A percentile compares a stretch with the other conserved stretches of the same genome.
Evolutionary conservation across 2,329 filamentous ascomycete species (phyloP).

Genomic region (Calonectria naviculata): DNA sequence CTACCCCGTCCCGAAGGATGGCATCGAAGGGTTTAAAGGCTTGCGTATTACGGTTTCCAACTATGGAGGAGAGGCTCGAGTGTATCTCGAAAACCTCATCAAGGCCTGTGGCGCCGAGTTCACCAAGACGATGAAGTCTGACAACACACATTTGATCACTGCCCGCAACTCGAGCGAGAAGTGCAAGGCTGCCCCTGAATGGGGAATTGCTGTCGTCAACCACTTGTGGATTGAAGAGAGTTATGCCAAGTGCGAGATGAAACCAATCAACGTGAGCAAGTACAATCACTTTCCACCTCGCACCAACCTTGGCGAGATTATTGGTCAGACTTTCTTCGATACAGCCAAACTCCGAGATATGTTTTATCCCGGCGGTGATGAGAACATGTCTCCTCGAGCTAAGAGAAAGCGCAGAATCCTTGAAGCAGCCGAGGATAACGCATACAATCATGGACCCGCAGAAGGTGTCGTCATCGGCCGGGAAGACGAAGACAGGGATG

Average conservation of each 20-base stretch:
- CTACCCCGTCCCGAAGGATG: slow-evolving; percentile 83
- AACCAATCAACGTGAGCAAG: slow-evolving; percentile 76
- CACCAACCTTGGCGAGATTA: slow-evolving; percentile 92
- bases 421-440: slow-evolving; percentile 63
- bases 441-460: slow-evolving; percentile 57
- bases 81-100: slow-evolving; percentile 94
- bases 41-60: slow-evolving; percentile 92
- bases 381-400: slow-evolving; percentile 53
- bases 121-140: slow-evolving; percentile 93
- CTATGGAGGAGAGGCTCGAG: slow-evolving; percentile 92
- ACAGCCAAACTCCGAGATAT: slow-evolving; percentile 68
- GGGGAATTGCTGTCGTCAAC: slow-evolving; percentile 90
- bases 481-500: slow-evolving; percentile 50
- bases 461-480: slow-evolving; percentile 59
- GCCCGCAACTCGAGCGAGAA: slow-evolving; percentile 93
- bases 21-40: slow-evolving; percentile 82
- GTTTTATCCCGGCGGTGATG: slow-evolving; percentile 74
- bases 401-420: slow-evolving; percentile 62
- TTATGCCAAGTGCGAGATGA: slow-evolving; percentile 87
- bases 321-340: slow-evolving; percentile 89
- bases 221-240: slow-evolving; percentile 98
- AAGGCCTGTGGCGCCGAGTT: slow-evolving; percentile 86
- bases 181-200: slow-evolving; percentile 90
- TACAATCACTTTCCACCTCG: slow-evolving; percentile 89
- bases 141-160: slow-evolving; percentile 96